Evolutionary conservation across 2,329 filamentous ascomycete species (phyloP).

Genomic region (Clarireedia hainanense): DNA sequence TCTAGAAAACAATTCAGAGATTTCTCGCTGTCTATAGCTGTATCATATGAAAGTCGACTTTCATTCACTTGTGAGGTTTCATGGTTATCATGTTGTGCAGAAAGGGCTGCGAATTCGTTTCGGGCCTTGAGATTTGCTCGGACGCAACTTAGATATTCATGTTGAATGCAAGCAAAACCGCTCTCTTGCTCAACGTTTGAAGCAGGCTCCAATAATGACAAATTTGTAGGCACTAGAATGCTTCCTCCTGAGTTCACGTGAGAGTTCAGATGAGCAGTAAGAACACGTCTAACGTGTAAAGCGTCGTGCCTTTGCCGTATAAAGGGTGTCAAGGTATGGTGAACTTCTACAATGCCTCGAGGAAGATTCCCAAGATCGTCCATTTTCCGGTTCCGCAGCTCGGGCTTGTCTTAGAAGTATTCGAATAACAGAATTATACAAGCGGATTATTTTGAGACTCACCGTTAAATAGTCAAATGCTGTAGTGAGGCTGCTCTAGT

Average conservation of each 20-base stretch:
- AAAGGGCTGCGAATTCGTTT: constrained; percentile 34
- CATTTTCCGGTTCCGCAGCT: constrained; percentile 12
- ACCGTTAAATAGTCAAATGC: no score
- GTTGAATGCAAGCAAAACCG: constrained; percentile 39
- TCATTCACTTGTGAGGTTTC: constrained; percentile 2
- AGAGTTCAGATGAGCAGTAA: constrained; percentile 46
- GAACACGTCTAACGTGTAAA: constrained; percentile 45
- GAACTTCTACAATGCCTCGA: constrained; percentile 33
- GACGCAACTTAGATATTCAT: constrained; percentile 48
- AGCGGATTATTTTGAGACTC: no score
- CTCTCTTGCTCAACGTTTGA: constrained; percentile 31
- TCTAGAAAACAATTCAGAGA: constrained; percentile 43
- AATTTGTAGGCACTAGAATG: constrained; percentile 28
- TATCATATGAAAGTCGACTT: constrained; percentile 14
- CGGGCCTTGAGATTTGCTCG: constrained; percentile 44
- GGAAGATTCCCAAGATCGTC: constrained; percentile 20
- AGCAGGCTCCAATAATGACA: constrained; percentile 41
- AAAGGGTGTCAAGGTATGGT: constrained; percentile 41
- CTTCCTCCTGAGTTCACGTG: constrained; percentile 32
- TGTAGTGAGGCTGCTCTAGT: no score
- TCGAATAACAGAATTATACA: no score
- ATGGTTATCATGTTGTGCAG: constrained; percentile 16
- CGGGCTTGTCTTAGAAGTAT: not conserved
- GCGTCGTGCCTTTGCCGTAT: constrained; percentile 51
- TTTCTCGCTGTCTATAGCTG: constrained; percentile 6